These are phyloP conservation scores for Fusarium sp. DNA, from an alignment of 2,329 filamentous ascomycete species.

Conservation along the genomic window DNA sequence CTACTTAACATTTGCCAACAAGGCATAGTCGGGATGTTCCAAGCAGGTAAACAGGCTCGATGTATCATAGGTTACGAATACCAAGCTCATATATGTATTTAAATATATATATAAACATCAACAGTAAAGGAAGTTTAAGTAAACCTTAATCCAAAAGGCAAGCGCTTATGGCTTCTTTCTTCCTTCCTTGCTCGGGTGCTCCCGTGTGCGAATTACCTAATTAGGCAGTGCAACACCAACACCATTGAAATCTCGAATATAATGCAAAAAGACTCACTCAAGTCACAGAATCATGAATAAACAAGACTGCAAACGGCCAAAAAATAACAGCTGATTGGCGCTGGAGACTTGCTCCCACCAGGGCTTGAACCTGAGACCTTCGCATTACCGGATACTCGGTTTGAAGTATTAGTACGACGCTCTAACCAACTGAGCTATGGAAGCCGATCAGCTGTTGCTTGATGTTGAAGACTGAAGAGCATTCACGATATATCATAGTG, in stretches of 20 bases:
- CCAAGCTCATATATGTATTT: background rate
- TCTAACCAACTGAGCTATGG: slow-evolving; percentile 46
- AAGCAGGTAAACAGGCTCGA: background rate
- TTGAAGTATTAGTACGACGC: slow-evolving; percentile 44
- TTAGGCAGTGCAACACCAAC: background rate
- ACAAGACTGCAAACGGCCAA: background rate
- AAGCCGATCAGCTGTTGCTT: slow-evolving; percentile 37
- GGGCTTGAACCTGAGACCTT: slow-evolving; percentile 45
- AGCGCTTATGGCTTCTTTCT: background rate
- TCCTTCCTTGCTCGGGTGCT: background rate
- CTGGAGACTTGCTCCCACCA: slow-evolving; percentile 41
- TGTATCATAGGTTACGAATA: background rate
- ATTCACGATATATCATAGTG: accelerated
- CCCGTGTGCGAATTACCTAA: background rate
- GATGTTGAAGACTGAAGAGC: accelerated
- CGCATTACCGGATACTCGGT: slow-evolving; percentile 39
- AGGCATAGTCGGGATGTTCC: background rate
- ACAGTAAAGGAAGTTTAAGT: background rate
- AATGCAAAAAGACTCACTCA: background rate
- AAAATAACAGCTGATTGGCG: slow-evolving; percentile 25
- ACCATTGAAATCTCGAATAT: background rate
- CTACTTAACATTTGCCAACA: background rate
- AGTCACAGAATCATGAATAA: too few species aligned
- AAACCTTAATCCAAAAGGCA: background rate
- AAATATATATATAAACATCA: background rate